Percentiles rank a stretch among this genome's conserved stretches.
phyloP scores from a whole-genome alignment of 179 eudicot genomes.

The Silene coronaria region DNA sequence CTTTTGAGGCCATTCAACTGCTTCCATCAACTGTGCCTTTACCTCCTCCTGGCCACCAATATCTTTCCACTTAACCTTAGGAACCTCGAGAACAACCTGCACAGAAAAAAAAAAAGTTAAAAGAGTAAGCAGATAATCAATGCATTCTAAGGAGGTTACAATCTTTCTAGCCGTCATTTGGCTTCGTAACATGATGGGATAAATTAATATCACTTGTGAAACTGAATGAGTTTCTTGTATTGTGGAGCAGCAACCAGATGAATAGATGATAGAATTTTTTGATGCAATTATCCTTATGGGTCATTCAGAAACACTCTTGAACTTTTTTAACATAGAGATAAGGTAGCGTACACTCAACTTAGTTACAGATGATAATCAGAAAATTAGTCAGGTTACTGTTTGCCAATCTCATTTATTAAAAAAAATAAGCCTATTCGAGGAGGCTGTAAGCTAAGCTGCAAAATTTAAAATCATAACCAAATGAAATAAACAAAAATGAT shows the following conservation, averaged over 20 bases:
- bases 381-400: not conserved
- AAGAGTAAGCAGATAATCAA: not conserved
- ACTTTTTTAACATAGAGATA: not conserved
- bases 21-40: conserved; percentile 83
- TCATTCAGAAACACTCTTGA: too few species aligned
- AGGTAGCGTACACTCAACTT: too few species aligned
- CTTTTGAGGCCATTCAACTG: conserved; percentile 95
- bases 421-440: not conserved
- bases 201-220: conserved; percentile 19
- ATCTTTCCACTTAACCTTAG: conserved; percentile 67
- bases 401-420: not conserved
- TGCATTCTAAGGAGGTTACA: too few species aligned
- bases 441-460: not conserved
- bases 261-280: not conserved
- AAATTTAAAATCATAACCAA: not conserved
- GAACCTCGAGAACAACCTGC: conserved; percentile 85
- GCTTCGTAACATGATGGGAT: not conserved
- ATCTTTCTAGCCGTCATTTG: too few species aligned
- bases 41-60: conserved; percentile 83
- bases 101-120: conserved; percentile 11
- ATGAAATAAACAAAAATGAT: conserved; percentile 16
- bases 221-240: conserved; percentile 10
- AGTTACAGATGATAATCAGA: not conserved
- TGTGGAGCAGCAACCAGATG: not conserved
- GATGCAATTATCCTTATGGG: conserved; percentile 15